Evolutionary conservation across 2,329 filamentous ascomycete species (phyloP), one percentile per base, ranked within the genome.

Genomic region (Botryotinia narcissicola): DNA sequence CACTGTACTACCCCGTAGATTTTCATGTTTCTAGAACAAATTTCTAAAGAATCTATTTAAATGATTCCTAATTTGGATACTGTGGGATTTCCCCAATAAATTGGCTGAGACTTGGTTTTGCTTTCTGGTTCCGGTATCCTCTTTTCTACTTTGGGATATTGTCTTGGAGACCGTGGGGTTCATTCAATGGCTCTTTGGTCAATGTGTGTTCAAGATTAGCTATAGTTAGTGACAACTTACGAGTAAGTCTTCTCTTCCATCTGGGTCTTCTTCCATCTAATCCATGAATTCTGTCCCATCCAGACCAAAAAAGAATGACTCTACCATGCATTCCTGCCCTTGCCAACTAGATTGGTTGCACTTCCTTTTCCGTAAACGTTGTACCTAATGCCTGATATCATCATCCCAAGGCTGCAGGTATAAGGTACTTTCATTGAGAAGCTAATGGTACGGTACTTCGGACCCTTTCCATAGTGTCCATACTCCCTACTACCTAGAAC

Each of bases 1-100:
- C 35, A 40, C 29, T 25, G n/a, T 22, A n/a, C 25, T 71, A 64
- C 69, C 59, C 60, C 68, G 29, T 51, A 40, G 44, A 71, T 37
- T 71, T 40, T 51, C 69, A 71, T 66, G 70, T 71, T 71, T 66
- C 70, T 66, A 71, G 70, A 71, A 71, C 57, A 40, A 54, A 64
- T 57, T 44, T 22, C 14, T 29, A 57, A 35, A 71, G 44, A 64
- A 66, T 64, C 60, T 66, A 68, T 68, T 68, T 54, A 42, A 68
- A 68, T 68, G 20, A 25, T 68, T 71, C 46, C 70, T 35, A 22
- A 66, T 66, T 51, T 42, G 70, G 70, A 35, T 51, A 25, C 29
- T 54, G 32, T 57, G 14, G 51, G 51, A 54, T 54, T 54, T 68
- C 46, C 35, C 35, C 64, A 68, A 68, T 68, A 68, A 54, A 54